Evolutionary conservation across 257 asterid species (phyloP).

Genomic region (Solanum infundibuliforme): DNA sequence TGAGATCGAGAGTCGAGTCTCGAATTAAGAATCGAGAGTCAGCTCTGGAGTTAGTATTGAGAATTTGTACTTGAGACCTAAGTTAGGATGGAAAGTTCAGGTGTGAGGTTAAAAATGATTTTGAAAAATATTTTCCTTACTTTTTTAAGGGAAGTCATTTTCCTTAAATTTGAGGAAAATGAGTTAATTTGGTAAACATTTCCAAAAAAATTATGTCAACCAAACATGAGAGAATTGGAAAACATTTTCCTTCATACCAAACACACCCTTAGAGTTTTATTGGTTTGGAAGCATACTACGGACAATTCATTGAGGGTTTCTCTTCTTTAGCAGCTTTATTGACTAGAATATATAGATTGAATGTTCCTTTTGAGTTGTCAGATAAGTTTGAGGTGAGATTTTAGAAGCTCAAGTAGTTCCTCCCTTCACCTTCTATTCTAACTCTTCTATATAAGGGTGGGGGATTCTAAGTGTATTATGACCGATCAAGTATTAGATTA

Average conservation of each 20-base stretch:
- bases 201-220: neutral
- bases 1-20: no score
- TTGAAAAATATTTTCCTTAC: neutral
- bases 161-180: neutral
- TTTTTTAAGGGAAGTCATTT: neutral
- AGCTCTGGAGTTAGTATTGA: no score
- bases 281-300: neutral
- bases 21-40: no score
- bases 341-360: no score
- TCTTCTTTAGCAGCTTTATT: no score
- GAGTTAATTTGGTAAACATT: neutral
- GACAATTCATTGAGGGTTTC: neutral
- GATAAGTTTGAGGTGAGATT: neutral
- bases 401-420: no score
- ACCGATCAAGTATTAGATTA: neutral
- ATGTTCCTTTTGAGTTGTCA: neutral
- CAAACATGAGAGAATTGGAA: neutral
- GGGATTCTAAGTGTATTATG: neutral
- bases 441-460: neutral
- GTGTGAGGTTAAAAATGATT: no score
- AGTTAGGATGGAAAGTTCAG: no score
- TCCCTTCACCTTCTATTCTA: neutral
- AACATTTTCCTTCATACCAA: no score
- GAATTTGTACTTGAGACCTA: no score
- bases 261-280: neutral